A percentile compares a stretch with the other conserved stretches of the same genome.
These are phyloP conservation scores for Lycium barbarum DNA, from an alignment of 257 asterid genomes.

Conservation along the genomic window DNA sequence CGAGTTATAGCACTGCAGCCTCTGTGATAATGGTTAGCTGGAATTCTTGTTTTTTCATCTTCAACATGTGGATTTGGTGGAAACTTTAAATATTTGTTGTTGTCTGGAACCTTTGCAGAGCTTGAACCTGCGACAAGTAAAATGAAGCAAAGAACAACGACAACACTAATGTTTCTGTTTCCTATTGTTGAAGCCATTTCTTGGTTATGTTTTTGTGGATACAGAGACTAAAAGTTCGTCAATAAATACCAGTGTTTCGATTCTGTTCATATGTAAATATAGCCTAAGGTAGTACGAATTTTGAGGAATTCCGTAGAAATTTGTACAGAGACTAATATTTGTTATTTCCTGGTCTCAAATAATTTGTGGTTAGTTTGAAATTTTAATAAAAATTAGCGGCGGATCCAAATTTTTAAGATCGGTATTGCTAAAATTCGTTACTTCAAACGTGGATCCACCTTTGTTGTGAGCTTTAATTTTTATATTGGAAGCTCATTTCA, in stretches of 20 bases:
- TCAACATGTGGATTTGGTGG: not conserved
- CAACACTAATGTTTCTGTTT: not conserved
- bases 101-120: not conserved
- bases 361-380: not conserved
- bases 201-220: not conserved
- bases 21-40: not conserved
- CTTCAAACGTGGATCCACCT: too few species aligned
- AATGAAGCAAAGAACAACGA: constrained; percentile 11
- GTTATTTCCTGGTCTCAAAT: not conserved
- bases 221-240: not conserved
- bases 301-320: not conserved
- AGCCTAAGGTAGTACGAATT: not conserved
- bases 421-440: not conserved
- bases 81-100: not conserved
- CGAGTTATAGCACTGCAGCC: not conserved
- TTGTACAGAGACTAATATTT: not conserved
- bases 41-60: not conserved
- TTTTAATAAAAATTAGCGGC: not conserved
- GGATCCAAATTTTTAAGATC: not conserved
- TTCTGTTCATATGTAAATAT: not conserved
- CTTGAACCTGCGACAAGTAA: not conserved
- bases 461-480: too few species aligned
- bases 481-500: too few species aligned
- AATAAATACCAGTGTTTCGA: not conserved
- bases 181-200: not conserved